These are phyloP conservation scores for Amanita rubescens DNA, from an alignment of 768 basidiomycete species.

Conservation along the genomic window DNA sequence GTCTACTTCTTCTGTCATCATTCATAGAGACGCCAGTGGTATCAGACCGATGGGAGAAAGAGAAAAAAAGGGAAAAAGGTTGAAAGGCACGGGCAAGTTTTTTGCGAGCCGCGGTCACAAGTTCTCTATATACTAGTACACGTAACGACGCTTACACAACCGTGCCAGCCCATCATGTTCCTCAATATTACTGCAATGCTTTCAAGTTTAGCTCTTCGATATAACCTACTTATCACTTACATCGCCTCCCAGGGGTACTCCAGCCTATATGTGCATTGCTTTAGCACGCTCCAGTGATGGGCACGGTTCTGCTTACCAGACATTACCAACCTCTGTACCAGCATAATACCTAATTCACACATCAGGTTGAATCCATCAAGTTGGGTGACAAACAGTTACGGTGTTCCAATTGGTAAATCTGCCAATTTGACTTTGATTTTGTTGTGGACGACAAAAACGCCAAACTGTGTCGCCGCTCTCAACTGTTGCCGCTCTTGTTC, in stretches of 20 bases:
- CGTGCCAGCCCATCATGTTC: slow-evolving; percentile 61
- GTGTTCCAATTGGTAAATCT: slow-evolving; percentile 55
- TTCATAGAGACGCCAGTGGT: neutral
- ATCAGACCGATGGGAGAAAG: neutral
- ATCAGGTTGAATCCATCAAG: neutral
- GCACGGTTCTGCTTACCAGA: slow-evolving; percentile 47
- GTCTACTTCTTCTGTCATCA: slow-evolving; percentile 38
- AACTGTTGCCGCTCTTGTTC: slow-evolving; percentile 69
- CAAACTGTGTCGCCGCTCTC: slow-evolving; percentile 68
- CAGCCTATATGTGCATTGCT: slow-evolving; percentile 43
- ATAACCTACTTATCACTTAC: slow-evolving; percentile 38
- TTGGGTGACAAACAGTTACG: slow-evolving; percentile 31
- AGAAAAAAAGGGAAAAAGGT: neutral
- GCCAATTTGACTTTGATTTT: slow-evolving; percentile 86
- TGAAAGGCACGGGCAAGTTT: neutral
- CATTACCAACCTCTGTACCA: slow-evolving; percentile 65
- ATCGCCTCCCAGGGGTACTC: slow-evolving; percentile 79
- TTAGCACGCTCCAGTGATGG: neutral
- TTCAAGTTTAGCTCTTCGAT: neutral
- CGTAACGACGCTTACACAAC: slow-evolving; percentile 2
- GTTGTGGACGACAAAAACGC: slow-evolving; percentile 91
- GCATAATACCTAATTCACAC: slow-evolving; percentile 57
- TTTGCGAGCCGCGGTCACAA: neutral
- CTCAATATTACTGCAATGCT: slow-evolving; percentile 56
- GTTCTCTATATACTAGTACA: neutral